Conservation (phyloP, 331 rosid genomes). For the Malus hybrid region DNA sequence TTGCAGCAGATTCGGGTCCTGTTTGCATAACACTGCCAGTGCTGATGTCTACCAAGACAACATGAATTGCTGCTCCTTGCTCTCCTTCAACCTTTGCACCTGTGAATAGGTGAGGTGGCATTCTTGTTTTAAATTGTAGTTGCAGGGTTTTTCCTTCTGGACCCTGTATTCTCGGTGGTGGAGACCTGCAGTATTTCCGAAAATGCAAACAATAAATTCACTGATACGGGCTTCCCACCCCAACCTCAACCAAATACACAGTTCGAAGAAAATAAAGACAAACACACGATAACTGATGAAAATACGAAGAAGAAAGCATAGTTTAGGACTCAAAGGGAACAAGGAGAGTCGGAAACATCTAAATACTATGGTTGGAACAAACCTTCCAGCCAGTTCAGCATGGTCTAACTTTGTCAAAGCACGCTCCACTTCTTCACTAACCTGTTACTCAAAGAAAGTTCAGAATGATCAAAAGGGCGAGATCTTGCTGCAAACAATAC, state of each 20-base stretch:
- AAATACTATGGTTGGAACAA: not conserved
- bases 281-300: not conserved
- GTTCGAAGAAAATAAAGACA: not conserved
- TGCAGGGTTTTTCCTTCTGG: constrained; percentile 38
- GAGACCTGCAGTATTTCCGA: constrained; percentile 12
- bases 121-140: constrained; percentile 59
- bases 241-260: not conserved
- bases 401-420: constrained; percentile 62
- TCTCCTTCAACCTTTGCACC: constrained; percentile 77
- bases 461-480: constrained; percentile 9
- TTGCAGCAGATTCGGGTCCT: constrained; percentile 54
- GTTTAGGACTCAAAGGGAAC: not conserved
- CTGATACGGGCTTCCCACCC: not conserved
- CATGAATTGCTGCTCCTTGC: constrained; percentile 58
- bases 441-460: constrained; percentile 40
- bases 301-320: not conserved
- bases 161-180: constrained; percentile 38
- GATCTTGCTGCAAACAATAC: not conserved
- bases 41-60: constrained; percentile 39
- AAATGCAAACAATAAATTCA: not conserved
- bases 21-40: constrained; percentile 39
- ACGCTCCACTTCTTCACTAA: constrained; percentile 88
- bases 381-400: constrained; percentile 21
- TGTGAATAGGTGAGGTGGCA: constrained; percentile 71
- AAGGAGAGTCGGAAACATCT: not conserved